phyloP scores from a whole-genome alignment of 2,329 filamentous ascomycete species.

The Pestalotiopsis sp. region DNA sequence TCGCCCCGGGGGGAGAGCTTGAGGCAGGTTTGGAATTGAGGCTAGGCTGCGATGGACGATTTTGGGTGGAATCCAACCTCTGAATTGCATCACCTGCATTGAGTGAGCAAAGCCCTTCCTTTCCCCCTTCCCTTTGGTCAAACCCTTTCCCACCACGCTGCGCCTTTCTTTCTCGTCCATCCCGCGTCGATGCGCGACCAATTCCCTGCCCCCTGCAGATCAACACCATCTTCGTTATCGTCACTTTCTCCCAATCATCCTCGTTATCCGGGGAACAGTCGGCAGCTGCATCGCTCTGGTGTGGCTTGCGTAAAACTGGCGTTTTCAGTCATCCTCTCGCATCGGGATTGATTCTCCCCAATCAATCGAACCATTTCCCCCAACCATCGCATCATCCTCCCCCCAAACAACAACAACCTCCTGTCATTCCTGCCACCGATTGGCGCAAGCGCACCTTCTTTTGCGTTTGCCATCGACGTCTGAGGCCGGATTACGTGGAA shows the following conservation, averaged over 20 bases:
- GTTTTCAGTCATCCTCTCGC: background rate
- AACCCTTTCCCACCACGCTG: background rate
- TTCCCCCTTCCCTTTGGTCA: background rate
- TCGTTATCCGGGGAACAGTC: too few relatives aligned
- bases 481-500: background rate
- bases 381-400: background rate
- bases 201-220: background rate
- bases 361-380: background rate
- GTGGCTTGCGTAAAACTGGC: background rate
- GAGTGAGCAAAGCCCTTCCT: background rate
- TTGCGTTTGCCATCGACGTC: background rate
- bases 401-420: background rate
- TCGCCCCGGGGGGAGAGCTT: background rate
- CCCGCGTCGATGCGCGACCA: background rate
- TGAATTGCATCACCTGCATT: slow-evolving; percentile 7
- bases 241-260: background rate
- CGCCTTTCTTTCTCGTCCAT: background rate
- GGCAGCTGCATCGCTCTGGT: background rate
- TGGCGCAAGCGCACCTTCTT: background rate
- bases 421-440: background rate
- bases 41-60: slow-evolving; percentile 4
- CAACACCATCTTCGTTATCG: background rate
- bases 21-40: background rate
- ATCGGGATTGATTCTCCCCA: background rate
- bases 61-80: slow-evolving; percentile 5